Evolutionary conservation across 1,284 basidiomycete genomes (phyloP).

Genomic region (Coniferiporia weirii): DNA sequence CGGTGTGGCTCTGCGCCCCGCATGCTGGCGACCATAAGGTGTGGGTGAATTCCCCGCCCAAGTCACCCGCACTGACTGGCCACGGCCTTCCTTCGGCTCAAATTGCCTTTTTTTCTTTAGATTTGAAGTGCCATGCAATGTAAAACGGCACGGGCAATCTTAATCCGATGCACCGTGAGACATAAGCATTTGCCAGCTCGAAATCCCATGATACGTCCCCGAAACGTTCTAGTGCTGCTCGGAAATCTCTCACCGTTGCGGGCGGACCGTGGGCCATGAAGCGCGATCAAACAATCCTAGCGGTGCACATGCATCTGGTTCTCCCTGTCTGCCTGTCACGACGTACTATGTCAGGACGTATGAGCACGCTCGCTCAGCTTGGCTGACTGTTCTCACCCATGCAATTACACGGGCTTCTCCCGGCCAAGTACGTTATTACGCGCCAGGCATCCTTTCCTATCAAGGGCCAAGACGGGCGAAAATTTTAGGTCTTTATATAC

Average conservation of each 20-base stretch:
- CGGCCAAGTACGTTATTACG: too few relatives aligned
- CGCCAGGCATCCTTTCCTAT: too few relatives aligned
- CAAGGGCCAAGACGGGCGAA: too few relatives aligned
- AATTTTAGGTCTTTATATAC: too few relatives aligned
- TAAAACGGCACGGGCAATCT: not conserved
- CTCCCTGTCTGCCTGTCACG: not conserved
- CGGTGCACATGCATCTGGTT: not conserved
- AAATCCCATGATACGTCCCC: not conserved
- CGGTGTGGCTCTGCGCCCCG: too few relatives aligned
- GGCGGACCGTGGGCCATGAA: not conserved
- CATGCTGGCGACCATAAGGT: too few relatives aligned
- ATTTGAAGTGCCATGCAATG: not conserved
- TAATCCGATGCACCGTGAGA: not conserved
- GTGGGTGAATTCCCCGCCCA: too few relatives aligned
- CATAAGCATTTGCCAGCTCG: not conserved
- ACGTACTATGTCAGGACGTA: not conserved
- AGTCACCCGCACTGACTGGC: too few relatives aligned
- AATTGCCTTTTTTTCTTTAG: not conserved
- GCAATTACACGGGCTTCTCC: too few relatives aligned
- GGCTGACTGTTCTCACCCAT: not conserved
- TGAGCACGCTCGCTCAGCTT: not conserved
- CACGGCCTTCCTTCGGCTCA: not conserved
- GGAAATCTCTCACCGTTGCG: not conserved
- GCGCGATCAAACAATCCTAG: not conserved
- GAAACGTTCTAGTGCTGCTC: not conserved